Percentiles rank a stretch among this genome's conserved stretches.
Evolutionary conservation across 2,329 filamentous ascomycete species (phyloP).

Genomic region (Purpureocillium lavendulum): DNA sequence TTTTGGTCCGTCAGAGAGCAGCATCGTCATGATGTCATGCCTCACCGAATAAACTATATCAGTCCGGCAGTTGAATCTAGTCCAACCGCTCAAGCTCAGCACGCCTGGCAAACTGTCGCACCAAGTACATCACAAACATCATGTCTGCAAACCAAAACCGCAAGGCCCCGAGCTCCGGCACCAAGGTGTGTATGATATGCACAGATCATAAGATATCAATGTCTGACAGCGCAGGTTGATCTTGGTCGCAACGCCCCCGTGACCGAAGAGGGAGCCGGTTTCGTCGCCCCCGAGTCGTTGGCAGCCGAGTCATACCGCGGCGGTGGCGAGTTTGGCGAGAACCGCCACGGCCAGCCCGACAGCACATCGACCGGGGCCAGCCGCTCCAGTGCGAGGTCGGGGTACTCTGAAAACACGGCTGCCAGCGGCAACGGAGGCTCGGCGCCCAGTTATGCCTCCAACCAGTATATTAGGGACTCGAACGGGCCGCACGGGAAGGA

Average conservation of each 20-base stretch:
- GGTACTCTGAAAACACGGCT: slow-evolving; percentile 4
- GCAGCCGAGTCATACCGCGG: slow-evolving; percentile 61
- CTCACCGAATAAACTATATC: too few species aligned
- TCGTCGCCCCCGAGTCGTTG: slow-evolving; percentile 60
- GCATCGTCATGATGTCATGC: too few species aligned
- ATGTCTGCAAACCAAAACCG: slow-evolving; percentile 4
- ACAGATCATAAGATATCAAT: too few species aligned
- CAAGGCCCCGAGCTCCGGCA: slow-evolving; percentile 9
- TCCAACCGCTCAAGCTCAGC: too few species aligned
- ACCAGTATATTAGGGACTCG: slow-evolving; percentile 20
- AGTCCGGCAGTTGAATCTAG: too few species aligned
- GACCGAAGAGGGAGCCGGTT: slow-evolving; percentile 54
- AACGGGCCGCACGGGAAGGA: slow-evolving; percentile 35
- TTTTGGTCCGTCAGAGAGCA: too few species aligned
- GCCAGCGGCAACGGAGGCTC: slow-evolving; percentile 10
- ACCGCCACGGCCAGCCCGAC: slow-evolving; percentile 36
- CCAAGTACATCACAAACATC: background rate
- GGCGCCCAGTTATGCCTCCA: slow-evolving; percentile 30
- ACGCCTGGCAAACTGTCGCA: too few species aligned
- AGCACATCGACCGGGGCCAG: slow-evolving; percentile 6
- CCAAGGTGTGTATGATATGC: slow-evolving; percentile 7
- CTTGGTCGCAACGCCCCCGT: slow-evolving; percentile 37
- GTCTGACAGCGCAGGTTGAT: slow-evolving; percentile 29
- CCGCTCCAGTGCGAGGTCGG: background rate
- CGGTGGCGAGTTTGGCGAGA: slow-evolving; percentile 53